Evolutionary conservation across 2,329 filamentous ascomycete species (phyloP), one percentile per base, ranked within the genome.

Genomic region (Talaromyces sp.): DNA sequence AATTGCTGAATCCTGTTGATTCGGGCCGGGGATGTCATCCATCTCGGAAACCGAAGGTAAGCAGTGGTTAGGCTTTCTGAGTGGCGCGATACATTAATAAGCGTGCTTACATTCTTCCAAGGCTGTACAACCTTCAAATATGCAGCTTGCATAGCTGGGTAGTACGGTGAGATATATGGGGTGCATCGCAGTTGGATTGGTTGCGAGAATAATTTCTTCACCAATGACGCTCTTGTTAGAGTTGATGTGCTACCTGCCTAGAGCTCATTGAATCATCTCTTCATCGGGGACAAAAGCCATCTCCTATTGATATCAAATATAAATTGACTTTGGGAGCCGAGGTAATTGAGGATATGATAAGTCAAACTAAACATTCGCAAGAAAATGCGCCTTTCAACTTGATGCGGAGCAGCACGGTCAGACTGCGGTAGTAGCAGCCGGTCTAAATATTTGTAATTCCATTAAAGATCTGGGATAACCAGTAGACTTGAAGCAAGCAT

Each of bases 41-140:
- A 56, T 56, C 57, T 37, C 31, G 54, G 45, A 47, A 43, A 63
- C 61, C 41, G 54, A 47, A 25, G 35, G 54, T 27, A 49, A 25
- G 19, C 27, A 45, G 15, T 22, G 43, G 10, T 17, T 50, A 25
- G 19, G 5, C 17, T 63, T 31, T 15, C 49, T 52, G 49, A n/a
- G 52, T 56, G 52, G 52, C 52, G 33, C 22, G n/a, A 56, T 37
- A 2, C n/a, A 37, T 39, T 25, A 37, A 56, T 56, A 56, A 56
- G 52, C 52, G 11, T 22, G 52, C 19, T 39, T 56, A 2, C 5
- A 25, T 22, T 22, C 31, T 56, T 54, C 9, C n/a, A 56, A n/a
- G 15, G 27, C n/a, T 50, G 25, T 15, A 25, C 3, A n/a, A 4
- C 17, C 37, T 5, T 31, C 7, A 35, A 33, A 10, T 22, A 56